Evolutionary conservation across 176 grass and related monocot species (phyloP), one percentile per base, ranked within the genome.

Genomic region (Zea luxurians): DNA sequence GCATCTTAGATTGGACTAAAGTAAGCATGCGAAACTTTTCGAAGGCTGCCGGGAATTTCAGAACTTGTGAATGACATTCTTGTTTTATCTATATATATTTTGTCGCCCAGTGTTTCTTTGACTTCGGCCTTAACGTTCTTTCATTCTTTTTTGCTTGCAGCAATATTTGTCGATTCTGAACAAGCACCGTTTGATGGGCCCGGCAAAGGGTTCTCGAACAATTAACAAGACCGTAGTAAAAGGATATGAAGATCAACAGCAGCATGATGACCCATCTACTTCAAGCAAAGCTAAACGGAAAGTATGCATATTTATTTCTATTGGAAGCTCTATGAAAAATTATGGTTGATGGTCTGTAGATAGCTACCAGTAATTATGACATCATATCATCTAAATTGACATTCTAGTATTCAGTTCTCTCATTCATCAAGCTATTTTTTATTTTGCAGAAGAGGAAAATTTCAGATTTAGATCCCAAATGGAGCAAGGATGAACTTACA

Each of bases 401-500:
- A 41, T 58, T 48, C n/a, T 42, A 38, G 18, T 42, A 37, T 55
- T 79, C 37, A 45, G 64, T 7, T 71, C 3, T 75, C 43, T 54
- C 16, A 66, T 78, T 66, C 48, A 64, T 48, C 52, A 52, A 78
- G 66, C 69, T 60, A 10, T 46, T 68, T 74, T 84, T 84, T 42
- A 41, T 76, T 83, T 78, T 12, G 12, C 63, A 85, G 82, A 86
- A 76, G 83, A 88, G 74, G 49, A 91, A 88, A 78, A 71, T 65
- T 66, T 75, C 78, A 53, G 82, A 85, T 43, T 83, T 83, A n/a
- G 86, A 83, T 71, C 64, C 78, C 13, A 53, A 75, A 60, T 91
- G 89, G 89, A 88, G 48, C 82, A 75, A 85, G 78, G 74, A 91
- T 63, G 82, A 91, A 48, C 77, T 91, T 50, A 63, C 54, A 80